phyloP scores from a whole-genome alignment of 169 alveolate species.

The Plasmodium inui region DNA sequence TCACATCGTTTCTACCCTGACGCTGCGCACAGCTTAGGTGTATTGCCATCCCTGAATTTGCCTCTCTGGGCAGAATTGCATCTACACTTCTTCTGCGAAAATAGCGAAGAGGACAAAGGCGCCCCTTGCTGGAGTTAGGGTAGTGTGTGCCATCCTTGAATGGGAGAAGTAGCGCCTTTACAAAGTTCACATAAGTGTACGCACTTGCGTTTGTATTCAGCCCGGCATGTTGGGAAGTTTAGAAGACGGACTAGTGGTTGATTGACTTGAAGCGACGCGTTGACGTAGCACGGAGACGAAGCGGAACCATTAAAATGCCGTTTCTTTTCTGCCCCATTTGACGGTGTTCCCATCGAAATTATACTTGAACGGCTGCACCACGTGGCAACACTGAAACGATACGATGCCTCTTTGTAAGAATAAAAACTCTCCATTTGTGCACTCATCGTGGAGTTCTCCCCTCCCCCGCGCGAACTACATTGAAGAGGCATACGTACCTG shows the following conservation, averaged over 20 bases:
- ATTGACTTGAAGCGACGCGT: too few species aligned
- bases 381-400: too few species aligned
- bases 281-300: too few species aligned
- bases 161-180: neutral
- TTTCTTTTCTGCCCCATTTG: too few species aligned
- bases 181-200: neutral
- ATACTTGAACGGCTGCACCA: too few species aligned
- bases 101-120: neutral
- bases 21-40: neutral
- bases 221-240: too few species aligned
- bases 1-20: neutral
- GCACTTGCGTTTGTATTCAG: too few species aligned
- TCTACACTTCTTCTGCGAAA: neutral
- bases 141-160: neutral
- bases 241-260: too few species aligned
- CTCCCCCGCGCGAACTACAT: neutral
- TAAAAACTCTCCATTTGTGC: neutral
- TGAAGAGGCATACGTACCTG: neutral
- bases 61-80: neutral
- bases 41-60: neutral
- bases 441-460: neutral
- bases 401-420: neutral
- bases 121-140: neutral
- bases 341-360: too few species aligned
- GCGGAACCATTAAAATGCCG: too few species aligned